Conservation (phyloP, 257 asterid species). For the Ocimum tenuiflorum region DNA sequence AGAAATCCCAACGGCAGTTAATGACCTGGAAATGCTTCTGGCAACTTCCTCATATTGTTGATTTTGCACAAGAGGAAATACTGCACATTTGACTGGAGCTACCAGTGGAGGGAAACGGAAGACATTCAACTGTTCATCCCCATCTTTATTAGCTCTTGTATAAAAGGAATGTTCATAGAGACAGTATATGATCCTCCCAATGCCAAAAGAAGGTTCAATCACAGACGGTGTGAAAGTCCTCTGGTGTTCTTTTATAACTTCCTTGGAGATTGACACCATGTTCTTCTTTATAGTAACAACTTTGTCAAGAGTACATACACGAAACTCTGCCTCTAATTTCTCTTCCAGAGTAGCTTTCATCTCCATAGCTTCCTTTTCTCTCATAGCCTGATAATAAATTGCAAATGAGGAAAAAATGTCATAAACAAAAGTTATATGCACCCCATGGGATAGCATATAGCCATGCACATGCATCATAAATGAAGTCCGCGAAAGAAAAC, state of each 20-base stretch:
- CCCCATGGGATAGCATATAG: neutral
- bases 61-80: slow-evolving; percentile 84
- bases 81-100: slow-evolving; percentile 89
- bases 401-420: neutral
- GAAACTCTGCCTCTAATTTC: slow-evolving; percentile 63
- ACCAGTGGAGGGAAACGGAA: slow-evolving; percentile 71
- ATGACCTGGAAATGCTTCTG: slow-evolving; percentile 47
- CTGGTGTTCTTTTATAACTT: slow-evolving; percentile 69
- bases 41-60: slow-evolving; percentile 69
- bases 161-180: slow-evolving; percentile 77
- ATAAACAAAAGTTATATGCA: neutral
- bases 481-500: slow-evolving; percentile 38
- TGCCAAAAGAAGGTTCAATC: slow-evolving; percentile 85
- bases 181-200: slow-evolving; percentile 82
- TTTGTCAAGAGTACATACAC: slow-evolving; percentile 60
- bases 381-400: slow-evolving; percentile 52
- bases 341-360: slow-evolving; percentile 56
- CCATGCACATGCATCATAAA: neutral
- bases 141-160: slow-evolving; percentile 62
- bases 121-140: slow-evolving; percentile 76
- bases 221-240: slow-evolving; percentile 86
- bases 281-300: slow-evolving; percentile 56
- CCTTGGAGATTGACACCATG: slow-evolving; percentile 70
- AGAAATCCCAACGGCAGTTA: slow-evolving; percentile 62
- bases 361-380: slow-evolving; percentile 68